A percentile compares a stretch with the other conserved stretches of the same genome.
Evolutionary conservation across 768 basidiomycete genomes (phyloP).

Genomic region (Fibroporia radiculosa): DNA sequence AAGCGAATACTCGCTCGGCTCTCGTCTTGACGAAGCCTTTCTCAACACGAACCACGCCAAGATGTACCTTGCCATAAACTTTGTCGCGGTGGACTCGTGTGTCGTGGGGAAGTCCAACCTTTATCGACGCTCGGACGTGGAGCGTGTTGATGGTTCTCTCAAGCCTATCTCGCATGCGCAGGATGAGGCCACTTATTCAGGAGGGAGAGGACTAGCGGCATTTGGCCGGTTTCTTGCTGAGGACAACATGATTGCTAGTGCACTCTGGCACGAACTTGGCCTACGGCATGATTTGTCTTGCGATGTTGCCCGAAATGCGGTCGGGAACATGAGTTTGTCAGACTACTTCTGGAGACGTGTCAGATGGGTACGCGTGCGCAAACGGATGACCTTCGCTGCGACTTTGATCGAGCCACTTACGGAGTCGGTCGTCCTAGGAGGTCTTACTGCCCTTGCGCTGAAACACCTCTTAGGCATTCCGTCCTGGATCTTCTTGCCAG

Average conservation of each 20-base stretch:
- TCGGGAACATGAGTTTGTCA: slow-evolving; percentile 78
- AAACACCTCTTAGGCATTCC: slow-evolving; percentile 43
- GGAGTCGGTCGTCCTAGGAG: slow-evolving; percentile 68
- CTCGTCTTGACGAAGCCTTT: slow-evolving; percentile 86
- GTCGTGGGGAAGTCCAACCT: slow-evolving; percentile 96
- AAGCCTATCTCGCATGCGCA: slow-evolving; percentile 34
- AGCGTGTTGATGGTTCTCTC: slow-evolving; percentile 61
- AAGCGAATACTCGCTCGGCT: slow-evolving; percentile 63
- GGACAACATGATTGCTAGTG: slow-evolving; percentile 93
- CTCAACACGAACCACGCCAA: slow-evolving; percentile 97
- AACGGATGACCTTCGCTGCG: slow-evolving; percentile 83
- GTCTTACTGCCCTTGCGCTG: slow-evolving; percentile 53
- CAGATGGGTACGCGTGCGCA: slow-evolving; percentile 95
- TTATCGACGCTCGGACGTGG: slow-evolving; percentile 84
- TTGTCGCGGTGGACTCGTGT: slow-evolving; percentile 84
- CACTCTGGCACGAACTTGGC: slow-evolving; percentile 90
- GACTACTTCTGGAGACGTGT: slow-evolving; percentile 87
- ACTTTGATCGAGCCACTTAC: slow-evolving; percentile 91
- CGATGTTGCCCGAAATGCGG: slow-evolving; percentile 83
- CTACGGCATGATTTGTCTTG: slow-evolving; percentile 84
- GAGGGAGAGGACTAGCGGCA: slow-evolving; percentile 55
- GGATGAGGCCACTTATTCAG: slow-evolving; percentile 13
- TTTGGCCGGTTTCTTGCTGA: slow-evolving; percentile 92
- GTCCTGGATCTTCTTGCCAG: slow-evolving; percentile 42
- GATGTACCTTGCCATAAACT: slow-evolving; percentile 95